Percentiles rank a stretch among this genome's conserved stretches.
These are phyloP conservation scores for Aspergillus hancockii DNA, from an alignment of 495 filamentous ascomycete genomes.

Conservation along the genomic window DNA sequence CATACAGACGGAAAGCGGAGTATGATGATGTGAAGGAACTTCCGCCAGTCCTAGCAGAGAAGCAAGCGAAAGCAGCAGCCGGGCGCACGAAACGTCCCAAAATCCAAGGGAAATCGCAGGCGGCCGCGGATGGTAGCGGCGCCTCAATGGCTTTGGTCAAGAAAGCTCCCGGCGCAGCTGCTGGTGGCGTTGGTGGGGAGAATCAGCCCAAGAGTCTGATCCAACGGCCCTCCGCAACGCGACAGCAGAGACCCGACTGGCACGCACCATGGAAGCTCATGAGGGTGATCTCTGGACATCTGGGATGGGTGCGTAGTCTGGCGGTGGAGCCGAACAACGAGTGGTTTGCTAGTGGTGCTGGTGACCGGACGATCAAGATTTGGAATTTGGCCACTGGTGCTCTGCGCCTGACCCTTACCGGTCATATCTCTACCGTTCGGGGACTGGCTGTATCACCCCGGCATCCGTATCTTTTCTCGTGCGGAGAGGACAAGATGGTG, in stretches of 20 bases:
- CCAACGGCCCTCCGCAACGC: conserved; percentile 63
- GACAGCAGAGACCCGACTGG: conserved; percentile 86
- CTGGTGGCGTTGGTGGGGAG: conserved; percentile 30
- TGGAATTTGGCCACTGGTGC: conserved; percentile 91
- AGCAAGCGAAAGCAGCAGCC: conserved; percentile 68
- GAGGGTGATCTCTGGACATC: conserved; percentile 93
- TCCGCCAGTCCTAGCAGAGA: conserved; percentile 81
- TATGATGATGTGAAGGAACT: conserved; percentile 81
- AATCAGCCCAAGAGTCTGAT: conserved; percentile 61
- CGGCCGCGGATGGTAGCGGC: conserved; percentile 35
- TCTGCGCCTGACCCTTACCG: conserved; percentile 84
- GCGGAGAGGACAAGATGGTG: conserved; percentile 99
- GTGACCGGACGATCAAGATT: conserved; percentile 97
- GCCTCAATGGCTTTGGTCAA: conserved; percentile 49
- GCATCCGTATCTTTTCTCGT: conserved; percentile 97
- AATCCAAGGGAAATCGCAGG: conserved; percentile 33
- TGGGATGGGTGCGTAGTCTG: conserved; percentile 92
- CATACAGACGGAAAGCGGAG: conserved; percentile 68
- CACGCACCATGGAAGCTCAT: conserved; percentile 98
- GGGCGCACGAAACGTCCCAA: conserved; percentile 59
- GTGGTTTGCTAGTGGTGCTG: conserved; percentile 96
- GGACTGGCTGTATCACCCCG: conserved; percentile 89
- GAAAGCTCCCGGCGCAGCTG: conserved; percentile 29
- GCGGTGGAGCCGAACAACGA: conserved; percentile 95
- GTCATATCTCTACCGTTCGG: conserved; percentile 95